These are phyloP conservation scores for Corchorus olitorius DNA, from an alignment of 345 rosid species.

Conservation along the genomic window DNA sequence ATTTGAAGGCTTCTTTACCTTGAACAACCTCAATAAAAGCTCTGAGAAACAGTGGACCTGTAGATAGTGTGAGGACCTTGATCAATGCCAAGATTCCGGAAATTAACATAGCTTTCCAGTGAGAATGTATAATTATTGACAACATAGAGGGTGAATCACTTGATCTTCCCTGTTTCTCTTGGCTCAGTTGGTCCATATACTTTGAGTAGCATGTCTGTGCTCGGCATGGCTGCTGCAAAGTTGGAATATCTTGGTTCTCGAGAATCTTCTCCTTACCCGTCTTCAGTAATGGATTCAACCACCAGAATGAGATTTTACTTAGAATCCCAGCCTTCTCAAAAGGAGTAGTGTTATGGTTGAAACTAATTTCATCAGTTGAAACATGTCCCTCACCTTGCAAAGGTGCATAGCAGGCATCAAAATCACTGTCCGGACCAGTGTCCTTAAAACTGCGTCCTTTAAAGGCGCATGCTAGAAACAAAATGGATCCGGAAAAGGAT, in stretches of 20 bases:
- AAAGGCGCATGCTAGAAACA: constrained; percentile 30
- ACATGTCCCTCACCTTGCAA: constrained; percentile 32
- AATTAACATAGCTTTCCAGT: constrained; percentile 40
- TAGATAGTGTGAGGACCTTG: constrained; percentile 42
- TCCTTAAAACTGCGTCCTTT: constrained; percentile 3
- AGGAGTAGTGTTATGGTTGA: constrained; percentile 27
- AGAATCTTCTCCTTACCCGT: constrained; percentile 45
- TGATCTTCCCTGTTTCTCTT: constrained; percentile 30
- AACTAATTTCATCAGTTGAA: too few relatives aligned
- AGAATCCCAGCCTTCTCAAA: constrained; percentile 49
- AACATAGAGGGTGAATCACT: constrained; percentile 29
- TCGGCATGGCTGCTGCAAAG: constrained; percentile 33
- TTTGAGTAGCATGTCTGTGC: constrained; percentile 45
- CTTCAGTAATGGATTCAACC: constrained; percentile 61
- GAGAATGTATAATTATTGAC: constrained; percentile 34
- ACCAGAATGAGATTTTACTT: constrained; percentile 52
- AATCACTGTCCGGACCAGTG: not conserved
- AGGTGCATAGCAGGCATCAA: constrained; percentile 32
- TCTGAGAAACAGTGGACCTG: constrained; percentile 52
- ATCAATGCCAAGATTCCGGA: constrained; percentile 51
- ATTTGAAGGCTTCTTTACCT: constrained; percentile 33
- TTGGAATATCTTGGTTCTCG: constrained; percentile 48
- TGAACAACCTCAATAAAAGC: constrained; percentile 47
- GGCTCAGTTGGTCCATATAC: constrained; percentile 29
- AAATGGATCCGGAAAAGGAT: constrained; percentile 42